Base-by-base conservation (phyloP, 345 rosid genomes). In the Eucalyptus pauciflora region DNA sequence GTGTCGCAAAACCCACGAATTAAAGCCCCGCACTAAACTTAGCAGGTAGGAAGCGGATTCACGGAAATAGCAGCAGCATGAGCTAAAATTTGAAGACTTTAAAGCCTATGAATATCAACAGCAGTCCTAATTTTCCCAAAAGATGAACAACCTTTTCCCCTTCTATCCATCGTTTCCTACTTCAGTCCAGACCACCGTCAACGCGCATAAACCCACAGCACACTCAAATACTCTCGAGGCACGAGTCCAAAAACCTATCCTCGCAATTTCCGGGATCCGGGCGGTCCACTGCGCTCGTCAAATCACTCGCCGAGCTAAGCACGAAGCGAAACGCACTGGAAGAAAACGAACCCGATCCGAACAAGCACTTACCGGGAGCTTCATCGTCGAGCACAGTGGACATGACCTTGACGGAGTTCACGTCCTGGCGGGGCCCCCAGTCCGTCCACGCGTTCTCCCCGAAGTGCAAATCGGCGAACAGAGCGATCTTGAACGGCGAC, bases 401-500 rank as follows among this genome's bases (percentile, higher is more conserved):
- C 97, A 96, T 95, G 89, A 94, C 95, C 27, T 87, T 86, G 87
- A 94, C 54, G 60, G 96, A 94, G 88, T 94, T 94, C 8, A 89
- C 86, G 86, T 96, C 99, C 86, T 96, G 99, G 46, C 86, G 89
- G 10, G 96, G 99, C 13, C 96, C 98, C 97, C 99, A 96, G 2
- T 93, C 94, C 12, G 97, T 94, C 99, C 96, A 95, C 48, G 95
- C 91, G 91, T 92, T 76, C 93, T 96, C 97, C 17, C 96, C 99
- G 86, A 96, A 96, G 89, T 96, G 98, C 86, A 96, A 91, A 91
- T 96, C 98, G 16, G 99, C 97, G 83, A 96, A 96, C 80, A 95
- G 85, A 3, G 96, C 98, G 5, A 95, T 92, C 93, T 86, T 95
- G 93, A 94, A 96, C 80, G 93, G 88, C 54, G 91, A 69, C 16